These are phyloP conservation scores for Brassica balearica DNA, from an alignment of 441 rosid species.

Conservation along the genomic window DNA sequence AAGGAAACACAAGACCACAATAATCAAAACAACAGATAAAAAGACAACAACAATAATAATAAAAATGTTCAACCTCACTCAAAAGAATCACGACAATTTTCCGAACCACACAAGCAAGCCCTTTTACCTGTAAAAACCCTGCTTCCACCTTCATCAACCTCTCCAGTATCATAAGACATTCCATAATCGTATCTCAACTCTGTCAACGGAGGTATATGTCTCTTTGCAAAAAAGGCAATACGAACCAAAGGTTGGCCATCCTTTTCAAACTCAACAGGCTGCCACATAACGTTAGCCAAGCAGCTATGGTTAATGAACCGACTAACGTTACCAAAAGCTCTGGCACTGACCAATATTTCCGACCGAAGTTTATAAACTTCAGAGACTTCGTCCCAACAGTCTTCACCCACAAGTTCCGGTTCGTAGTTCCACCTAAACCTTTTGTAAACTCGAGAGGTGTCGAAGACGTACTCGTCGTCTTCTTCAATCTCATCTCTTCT, in stretches of 20 bases:
- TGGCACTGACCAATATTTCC: constrained; percentile 34
- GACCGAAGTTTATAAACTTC: background rate
- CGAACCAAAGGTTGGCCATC: constrained; percentile 17
- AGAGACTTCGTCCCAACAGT: background rate
- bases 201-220: constrained; percentile 52
- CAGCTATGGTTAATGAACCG: constrained; percentile 63
- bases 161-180: background rate
- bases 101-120: constrained; percentile 1
- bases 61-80: background rate
- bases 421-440: background rate
- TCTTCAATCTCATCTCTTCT: background rate
- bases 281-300: constrained; percentile 56
- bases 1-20: background rate
- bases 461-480: background rate
- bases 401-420: constrained; percentile 2
- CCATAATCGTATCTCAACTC: constrained; percentile 60
- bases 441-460: background rate
- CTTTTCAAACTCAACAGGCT: constrained; percentile 41
- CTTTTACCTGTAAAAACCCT: background rate
- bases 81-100: background rate
- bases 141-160: background rate
- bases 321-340: constrained; percentile 48
- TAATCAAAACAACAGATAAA: constrained; percentile 1
- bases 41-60: background rate
- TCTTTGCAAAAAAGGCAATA: constrained; percentile 48